Percentiles rank a stretch among this genome's conserved stretches.
Conservation (phyloP, 192 early-diverging fungal species). For the Backusella liffmaniae region DNA sequence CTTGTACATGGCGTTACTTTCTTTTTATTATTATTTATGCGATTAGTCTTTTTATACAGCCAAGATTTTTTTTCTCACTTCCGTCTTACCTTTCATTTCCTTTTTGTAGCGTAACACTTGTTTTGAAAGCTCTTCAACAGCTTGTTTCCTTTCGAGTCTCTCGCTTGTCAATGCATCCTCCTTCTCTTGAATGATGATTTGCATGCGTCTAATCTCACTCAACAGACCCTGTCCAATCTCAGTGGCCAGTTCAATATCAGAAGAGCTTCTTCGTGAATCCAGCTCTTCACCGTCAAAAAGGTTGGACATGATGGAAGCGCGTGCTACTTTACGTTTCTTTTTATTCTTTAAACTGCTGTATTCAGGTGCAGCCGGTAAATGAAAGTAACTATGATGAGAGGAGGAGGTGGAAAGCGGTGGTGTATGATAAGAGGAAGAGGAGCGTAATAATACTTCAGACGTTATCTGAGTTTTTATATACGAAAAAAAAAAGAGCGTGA, state of each 20-base stretch:
- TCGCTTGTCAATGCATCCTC: conserved; percentile 23
- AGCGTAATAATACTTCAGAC: not conserved
- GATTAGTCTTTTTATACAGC: not conserved
- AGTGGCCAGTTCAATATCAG: conserved; percentile 38
- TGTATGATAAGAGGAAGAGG: not conserved
- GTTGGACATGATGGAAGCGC: not conserved
- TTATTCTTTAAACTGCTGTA: not conserved
- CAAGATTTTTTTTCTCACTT: not conserved
- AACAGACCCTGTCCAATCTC: conserved; percentile 37
- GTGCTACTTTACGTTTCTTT: not conserved
- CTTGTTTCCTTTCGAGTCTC: conserved; percentile 17
- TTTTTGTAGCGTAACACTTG: conserved; percentile 22
- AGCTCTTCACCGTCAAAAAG: not conserved
- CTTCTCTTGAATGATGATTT: conserved; percentile 28
- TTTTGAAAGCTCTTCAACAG: conserved; percentile 16
- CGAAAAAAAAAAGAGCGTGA: not conserved
- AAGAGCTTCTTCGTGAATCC: conserved; percentile 1
- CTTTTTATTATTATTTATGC: not conserved
- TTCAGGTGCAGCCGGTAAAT: not conserved
- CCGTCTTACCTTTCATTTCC: conserved; percentile 28
- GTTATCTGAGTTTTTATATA: not conserved
- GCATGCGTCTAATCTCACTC: conserved; percentile 35
- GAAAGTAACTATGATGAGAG: not conserved
- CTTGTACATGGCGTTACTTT: not conserved
- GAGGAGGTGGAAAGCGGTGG: not conserved